Conservation (phyloP, 495 filamentous ascomycete species). For the Neurospora sp. region DNA sequence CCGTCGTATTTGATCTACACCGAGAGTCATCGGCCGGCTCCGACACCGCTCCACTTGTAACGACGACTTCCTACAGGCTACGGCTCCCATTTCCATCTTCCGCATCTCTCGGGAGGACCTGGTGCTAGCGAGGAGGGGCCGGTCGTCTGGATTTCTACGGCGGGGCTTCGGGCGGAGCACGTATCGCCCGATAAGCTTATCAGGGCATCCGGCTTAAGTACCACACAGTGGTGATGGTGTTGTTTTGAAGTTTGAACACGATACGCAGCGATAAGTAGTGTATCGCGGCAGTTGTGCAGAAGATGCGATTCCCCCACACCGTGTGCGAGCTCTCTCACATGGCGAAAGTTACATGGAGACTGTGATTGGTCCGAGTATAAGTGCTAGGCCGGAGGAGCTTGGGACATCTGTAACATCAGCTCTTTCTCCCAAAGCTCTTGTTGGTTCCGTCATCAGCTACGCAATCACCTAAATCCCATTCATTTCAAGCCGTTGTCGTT, state of each 20-base stretch:
- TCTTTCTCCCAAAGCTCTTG: background rate
- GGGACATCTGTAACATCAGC: background rate
- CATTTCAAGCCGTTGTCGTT: background rate
- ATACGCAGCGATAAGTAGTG: background rate
- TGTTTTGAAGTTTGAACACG: background rate
- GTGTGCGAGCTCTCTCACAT: background rate
- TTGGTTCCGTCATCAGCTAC: slow-evolving; percentile 17
- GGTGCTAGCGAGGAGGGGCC: background rate
- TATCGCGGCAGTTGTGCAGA: background rate
- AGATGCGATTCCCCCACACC: background rate
- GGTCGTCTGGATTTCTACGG: background rate
- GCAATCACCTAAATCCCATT: slow-evolving; percentile 5
- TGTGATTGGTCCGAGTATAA: background rate
- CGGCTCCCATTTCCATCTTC: background rate
- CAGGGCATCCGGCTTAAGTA: background rate
- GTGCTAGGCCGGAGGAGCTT: background rate
- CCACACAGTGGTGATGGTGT: background rate
- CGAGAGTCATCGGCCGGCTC: background rate
- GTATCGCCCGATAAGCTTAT: background rate
- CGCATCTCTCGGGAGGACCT: slow-evolving; percentile 4
- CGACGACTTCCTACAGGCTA: background rate
- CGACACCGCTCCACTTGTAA: background rate
- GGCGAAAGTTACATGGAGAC: background rate
- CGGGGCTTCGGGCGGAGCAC: background rate
- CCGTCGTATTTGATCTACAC: background rate